These are phyloP conservation scores for Ceratocystis harringtonii DNA, from an alignment of 2,329 filamentous ascomycete species.

Conservation along the genomic window DNA sequence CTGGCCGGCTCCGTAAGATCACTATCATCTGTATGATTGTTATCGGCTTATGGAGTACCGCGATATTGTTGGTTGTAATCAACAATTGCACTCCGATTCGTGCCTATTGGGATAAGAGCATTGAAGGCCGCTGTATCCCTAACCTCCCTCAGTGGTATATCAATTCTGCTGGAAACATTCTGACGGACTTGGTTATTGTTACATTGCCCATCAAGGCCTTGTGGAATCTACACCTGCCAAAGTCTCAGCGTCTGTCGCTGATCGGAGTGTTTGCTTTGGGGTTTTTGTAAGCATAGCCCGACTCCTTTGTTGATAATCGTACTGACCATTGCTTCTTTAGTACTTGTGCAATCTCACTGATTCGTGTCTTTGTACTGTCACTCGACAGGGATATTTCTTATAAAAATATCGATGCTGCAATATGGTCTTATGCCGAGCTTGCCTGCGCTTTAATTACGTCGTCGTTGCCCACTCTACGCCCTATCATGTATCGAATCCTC, in stretches of 20 bases:
- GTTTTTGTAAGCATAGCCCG: slow-evolving; percentile 18
- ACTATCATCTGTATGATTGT: slow-evolving; percentile 13
- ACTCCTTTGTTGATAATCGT: too few species aligned
- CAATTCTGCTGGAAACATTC: slow-evolving; percentile 19
- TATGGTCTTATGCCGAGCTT: slow-evolving; percentile 21
- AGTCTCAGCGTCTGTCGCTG: slow-evolving; percentile 18
- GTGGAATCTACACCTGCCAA: slow-evolving; percentile 18
- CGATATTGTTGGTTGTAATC: slow-evolving; percentile 15
- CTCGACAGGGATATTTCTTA: slow-evolving; percentile 20
- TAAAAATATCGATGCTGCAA: slow-evolving; percentile 21
- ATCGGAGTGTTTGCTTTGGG: slow-evolving; percentile 19
- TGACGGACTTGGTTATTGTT: slow-evolving; percentile 17
- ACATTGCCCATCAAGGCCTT: slow-evolving; percentile 18
- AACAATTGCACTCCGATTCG: slow-evolving; percentile 18
- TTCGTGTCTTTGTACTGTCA: slow-evolving; percentile 20
- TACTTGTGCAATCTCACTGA: slow-evolving; percentile 21
- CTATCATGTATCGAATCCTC: slow-evolving; percentile 21
- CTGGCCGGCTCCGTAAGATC: slow-evolving; percentile 17
- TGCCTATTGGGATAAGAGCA: slow-evolving; percentile 17
- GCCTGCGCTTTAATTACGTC: slow-evolving; percentile 20
- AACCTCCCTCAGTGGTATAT: slow-evolving; percentile 19
- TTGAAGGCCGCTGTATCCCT: slow-evolving; percentile 17
- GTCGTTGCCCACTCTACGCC: slow-evolving; percentile 21
- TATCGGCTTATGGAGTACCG: slow-evolving; percentile 16
- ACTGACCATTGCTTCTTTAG: slow-evolving; percentile 8